A percentile compares a stretch with the other conserved stretches of the same genome.
These are phyloP conservation scores for Lepidium sativum DNA, from an alignment of 345 rosid genomes.

Conservation along the genomic window DNA sequence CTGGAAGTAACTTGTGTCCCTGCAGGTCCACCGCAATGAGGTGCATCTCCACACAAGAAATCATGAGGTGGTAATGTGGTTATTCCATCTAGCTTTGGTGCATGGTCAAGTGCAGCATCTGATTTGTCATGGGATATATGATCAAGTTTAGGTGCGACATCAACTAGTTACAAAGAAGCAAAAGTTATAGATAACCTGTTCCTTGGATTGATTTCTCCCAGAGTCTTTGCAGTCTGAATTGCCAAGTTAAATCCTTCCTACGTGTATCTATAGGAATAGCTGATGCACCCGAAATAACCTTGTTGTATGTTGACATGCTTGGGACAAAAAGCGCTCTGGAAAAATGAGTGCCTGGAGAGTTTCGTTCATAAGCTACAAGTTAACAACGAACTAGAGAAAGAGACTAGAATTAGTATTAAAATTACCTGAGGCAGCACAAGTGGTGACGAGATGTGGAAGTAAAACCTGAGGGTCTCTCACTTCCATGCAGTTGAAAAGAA, in stretches of 20 bases:
- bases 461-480: slow-evolving; percentile 75
- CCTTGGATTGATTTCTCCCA: slow-evolving; percentile 72
- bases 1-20: slow-evolving; percentile 37
- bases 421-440: slow-evolving; percentile 69
- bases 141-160: background rate
- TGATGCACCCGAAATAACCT: slow-evolving; percentile 57
- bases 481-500: slow-evolving; percentile 87
- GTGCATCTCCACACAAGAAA: slow-evolving; percentile 47
- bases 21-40: slow-evolving; percentile 32
- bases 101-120: slow-evolving; percentile 40
- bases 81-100: slow-evolving; percentile 15
- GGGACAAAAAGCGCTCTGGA: slow-evolving; percentile 80
- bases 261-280: slow-evolving; percentile 34
- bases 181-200: slow-evolving; percentile 32
- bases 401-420: background rate
- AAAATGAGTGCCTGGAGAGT: slow-evolving; percentile 56
- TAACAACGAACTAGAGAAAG: background rate
- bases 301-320: slow-evolving; percentile 64
- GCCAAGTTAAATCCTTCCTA: slow-evolving; percentile 66
- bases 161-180: background rate
- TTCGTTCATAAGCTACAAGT: background rate
- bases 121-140: slow-evolving; percentile 10
- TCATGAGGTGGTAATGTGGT: slow-evolving; percentile 43
- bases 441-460: slow-evolving; percentile 58
- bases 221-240: slow-evolving; percentile 53